Evolutionary conservation across 192 early-diverging fungal species (phyloP).

Genomic region (Cetraspora pellucida): DNA sequence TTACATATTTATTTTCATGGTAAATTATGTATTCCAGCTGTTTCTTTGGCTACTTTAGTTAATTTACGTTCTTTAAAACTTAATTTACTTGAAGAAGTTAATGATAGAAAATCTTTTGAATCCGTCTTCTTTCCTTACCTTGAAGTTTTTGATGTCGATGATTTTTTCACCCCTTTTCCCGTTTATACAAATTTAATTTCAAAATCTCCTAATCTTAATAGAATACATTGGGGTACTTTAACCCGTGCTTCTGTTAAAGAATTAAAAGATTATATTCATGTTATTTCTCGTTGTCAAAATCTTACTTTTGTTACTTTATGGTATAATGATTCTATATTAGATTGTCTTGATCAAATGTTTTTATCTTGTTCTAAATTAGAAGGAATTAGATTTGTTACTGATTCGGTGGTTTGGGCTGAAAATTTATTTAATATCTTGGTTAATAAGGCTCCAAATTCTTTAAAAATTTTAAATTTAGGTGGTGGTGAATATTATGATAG

Average conservation of each 20-base stretch:
- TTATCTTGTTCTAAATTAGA: not conserved
- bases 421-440: not conserved
- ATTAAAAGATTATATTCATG: not conserved
- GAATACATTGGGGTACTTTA: not conserved
- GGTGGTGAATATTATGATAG: not conserved
- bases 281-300: conserved; percentile 1
- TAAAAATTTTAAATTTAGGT: conserved; percentile 3
- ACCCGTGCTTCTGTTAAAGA: not conserved
- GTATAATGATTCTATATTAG: not conserved
- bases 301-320: not conserved
- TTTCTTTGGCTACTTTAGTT: not conserved
- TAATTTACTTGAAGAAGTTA: not conserved
- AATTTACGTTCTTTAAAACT: not conserved
- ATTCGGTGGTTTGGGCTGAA: not conserved
- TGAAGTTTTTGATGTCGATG: not conserved
- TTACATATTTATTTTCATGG: not conserved
- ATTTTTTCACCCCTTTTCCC: not conserved
- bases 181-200: conserved; percentile 8
- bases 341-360: not conserved
- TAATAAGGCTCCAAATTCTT: not conserved
- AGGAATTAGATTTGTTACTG: not conserved
- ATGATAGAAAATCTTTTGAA: not conserved
- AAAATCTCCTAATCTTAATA: not conserved
- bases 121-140: not conserved
- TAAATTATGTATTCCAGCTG: not conserved